These are phyloP conservation scores for Pneumocystis canis DNA, from an alignment of 1,139 yeast species.

Conservation along the genomic window DNA sequence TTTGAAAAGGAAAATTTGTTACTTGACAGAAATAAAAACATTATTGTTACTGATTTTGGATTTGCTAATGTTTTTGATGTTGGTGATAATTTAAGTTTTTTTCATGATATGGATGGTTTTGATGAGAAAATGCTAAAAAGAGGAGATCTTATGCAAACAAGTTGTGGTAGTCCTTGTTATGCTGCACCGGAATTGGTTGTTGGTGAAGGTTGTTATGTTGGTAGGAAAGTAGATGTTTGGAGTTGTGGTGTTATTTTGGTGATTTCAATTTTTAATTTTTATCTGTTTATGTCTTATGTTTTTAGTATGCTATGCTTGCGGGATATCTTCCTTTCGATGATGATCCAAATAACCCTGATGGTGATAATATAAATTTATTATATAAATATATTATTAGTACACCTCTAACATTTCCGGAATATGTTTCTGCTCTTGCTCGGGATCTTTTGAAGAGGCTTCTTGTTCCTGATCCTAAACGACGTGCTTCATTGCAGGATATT, in stretches of 20 bases:
- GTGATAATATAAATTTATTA: conserved; percentile 78
- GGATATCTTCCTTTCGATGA: conserved; percentile 97
- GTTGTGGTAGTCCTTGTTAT: conserved; percentile 96
- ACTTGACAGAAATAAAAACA: conserved; percentile 65
- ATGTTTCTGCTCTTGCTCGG: conserved; percentile 79
- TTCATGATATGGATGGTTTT: not conserved
- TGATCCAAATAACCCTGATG: conserved; percentile 92
- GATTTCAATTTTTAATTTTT: not conserved
- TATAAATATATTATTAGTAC: conserved; percentile 86
- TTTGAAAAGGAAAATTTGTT: conserved; percentile 36
- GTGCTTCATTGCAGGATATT: conserved; percentile 55
- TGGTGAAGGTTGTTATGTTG: conserved; percentile 74
- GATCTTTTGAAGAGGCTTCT: conserved; percentile 74
- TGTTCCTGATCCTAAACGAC: conserved; percentile 69
- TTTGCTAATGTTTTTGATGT: conserved; percentile 72
- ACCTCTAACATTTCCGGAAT: conserved; percentile 89
- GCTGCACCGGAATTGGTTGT: conserved; percentile 96
- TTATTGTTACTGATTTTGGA: conserved; percentile 70
- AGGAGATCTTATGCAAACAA: conserved; percentile 73
- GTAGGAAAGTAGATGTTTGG: conserved; percentile 94
- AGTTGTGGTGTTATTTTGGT: conserved; percentile 77
- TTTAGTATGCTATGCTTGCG: conserved; percentile 79
- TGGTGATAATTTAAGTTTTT: conserved; percentile 6
- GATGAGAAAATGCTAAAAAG: not conserved
- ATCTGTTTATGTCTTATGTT: not conserved